Percentiles rank a stretch among this genome's conserved stretches.
Conservation (phyloP, 306 rosid species). For the Medicago lupulina region DNA sequence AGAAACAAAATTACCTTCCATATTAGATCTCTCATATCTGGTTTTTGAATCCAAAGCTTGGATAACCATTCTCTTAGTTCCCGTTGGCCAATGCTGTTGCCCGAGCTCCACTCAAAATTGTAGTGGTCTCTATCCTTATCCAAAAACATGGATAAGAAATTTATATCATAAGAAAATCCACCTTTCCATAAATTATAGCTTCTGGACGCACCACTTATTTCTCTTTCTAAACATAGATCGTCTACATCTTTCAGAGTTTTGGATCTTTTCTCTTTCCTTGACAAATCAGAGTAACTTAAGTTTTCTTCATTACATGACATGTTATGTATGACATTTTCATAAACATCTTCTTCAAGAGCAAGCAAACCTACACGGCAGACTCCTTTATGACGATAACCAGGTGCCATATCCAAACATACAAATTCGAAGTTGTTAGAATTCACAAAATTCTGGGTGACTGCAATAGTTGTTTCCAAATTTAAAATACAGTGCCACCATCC, state of each 20-base stretch:
- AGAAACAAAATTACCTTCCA: slow-evolving; percentile 74
- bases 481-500: slow-evolving; percentile 99
- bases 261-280: slow-evolving; percentile 78
- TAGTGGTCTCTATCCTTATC: slow-evolving; percentile 93
- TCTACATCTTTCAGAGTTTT: slow-evolving; percentile 62
- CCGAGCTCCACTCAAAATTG: slow-evolving; percentile 81
- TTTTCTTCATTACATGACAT: slow-evolving; percentile 41
- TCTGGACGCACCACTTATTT: slow-evolving; percentile 52
- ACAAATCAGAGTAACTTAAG: slow-evolving; percentile 50
- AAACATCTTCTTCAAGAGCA: slow-evolving; percentile 72
- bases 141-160: slow-evolving; percentile 76
- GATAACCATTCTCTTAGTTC: slow-evolving; percentile 95
- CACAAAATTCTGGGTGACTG: slow-evolving; percentile 93
- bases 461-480: slow-evolving; percentile 90
- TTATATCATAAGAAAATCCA: slow-evolving; percentile 83
- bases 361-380: slow-evolving; percentile 96
- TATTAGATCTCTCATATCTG: slow-evolving; percentile 76
- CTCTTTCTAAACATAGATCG: slow-evolving; percentile 43
- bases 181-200: slow-evolving; percentile 63
- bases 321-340: slow-evolving; percentile 55
- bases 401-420: slow-evolving; percentile 98
- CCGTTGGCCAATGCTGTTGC: slow-evolving; percentile 92
- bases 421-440: slow-evolving; percentile 87
- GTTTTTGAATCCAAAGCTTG: slow-evolving; percentile 85
- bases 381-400: slow-evolving; percentile 97